These are phyloP conservation scores for Penicillium turbatum DNA, from an alignment of 495 filamentous ascomycete species.

Conservation along the genomic window DNA sequence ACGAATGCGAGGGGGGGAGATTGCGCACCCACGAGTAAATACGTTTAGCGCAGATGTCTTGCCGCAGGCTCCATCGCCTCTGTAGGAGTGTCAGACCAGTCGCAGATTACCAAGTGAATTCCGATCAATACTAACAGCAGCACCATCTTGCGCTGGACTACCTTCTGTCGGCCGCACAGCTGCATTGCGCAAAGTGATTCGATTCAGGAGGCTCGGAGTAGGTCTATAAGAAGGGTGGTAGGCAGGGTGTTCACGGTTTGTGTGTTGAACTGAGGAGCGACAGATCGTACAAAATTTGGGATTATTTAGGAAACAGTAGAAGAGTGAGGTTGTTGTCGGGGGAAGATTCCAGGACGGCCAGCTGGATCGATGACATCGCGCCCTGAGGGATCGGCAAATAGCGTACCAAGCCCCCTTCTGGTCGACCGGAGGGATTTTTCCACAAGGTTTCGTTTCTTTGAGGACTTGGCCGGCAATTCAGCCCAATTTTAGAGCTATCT, in stretches of 20 bases:
- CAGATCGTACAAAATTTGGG: neutral
- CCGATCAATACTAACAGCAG: conserved; percentile 68
- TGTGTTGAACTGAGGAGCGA: neutral
- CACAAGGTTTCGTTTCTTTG: neutral
- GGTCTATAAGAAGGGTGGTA: neutral
- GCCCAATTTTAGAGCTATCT: neutral
- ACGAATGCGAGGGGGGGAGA: conserved; percentile 11
- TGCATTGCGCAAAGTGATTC: conserved; percentile 32
- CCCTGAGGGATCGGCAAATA: conserved; percentile 38
- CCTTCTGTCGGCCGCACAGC: conserved; percentile 59
- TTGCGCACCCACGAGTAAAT: conserved; percentile 86
- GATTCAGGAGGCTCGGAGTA: neutral
- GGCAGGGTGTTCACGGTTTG: neutral
- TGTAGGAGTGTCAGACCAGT: conserved; percentile 34
- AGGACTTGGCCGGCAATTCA: neutral
- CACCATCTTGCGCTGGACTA: conserved; percentile 97
- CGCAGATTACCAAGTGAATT: neutral
- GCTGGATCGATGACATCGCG: conserved; percentile 43
- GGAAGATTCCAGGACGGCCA: conserved; percentile 29
- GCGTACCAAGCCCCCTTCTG: conserved; percentile 31
- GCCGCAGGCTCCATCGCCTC: conserved; percentile 94
- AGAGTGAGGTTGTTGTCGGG: conserved; percentile 14
- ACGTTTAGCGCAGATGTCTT: conserved; percentile 98
- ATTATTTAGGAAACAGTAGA: conserved; percentile 6
- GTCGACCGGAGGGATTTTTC: conserved; percentile 7